Conservation (phyloP, 2,329 filamentous ascomycete genomes). For the Harringtonia lauricola region DNA sequence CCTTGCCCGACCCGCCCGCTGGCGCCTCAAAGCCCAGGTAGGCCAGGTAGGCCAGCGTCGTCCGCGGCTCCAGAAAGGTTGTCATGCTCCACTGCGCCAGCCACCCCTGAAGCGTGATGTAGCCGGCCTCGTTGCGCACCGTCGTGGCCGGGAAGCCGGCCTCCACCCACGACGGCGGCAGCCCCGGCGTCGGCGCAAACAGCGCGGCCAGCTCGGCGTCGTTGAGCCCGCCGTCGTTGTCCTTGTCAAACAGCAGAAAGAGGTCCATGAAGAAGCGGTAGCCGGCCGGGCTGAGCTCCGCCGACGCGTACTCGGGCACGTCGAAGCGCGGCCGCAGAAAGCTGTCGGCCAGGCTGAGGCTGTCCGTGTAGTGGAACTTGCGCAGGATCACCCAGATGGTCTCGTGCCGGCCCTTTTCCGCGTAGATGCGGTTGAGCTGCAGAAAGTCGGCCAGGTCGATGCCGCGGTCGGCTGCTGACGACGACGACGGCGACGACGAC, state of each 20-base stretch:
- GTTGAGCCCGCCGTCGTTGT: slow-evolving; percentile 91
- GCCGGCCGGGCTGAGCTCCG: slow-evolving; percentile 84
- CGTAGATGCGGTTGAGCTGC: slow-evolving; percentile 88
- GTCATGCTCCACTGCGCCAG: slow-evolving; percentile 99
- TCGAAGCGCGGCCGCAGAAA: slow-evolving; percentile 93
- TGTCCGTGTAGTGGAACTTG: slow-evolving; percentile 94
- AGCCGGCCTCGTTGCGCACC: slow-evolving; percentile 85
- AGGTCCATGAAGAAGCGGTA: slow-evolving; percentile 95
- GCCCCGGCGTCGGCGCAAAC: slow-evolving; percentile 85
- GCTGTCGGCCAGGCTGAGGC: slow-evolving; percentile 77
- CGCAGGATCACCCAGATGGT: slow-evolving; percentile 96
- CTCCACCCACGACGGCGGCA: slow-evolving; percentile 79
- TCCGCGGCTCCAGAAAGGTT: slow-evolving; percentile 90
- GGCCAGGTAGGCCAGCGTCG: slow-evolving; percentile 88
- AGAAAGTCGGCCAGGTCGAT: slow-evolving; percentile 79
- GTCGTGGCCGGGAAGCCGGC: slow-evolving; percentile 87
- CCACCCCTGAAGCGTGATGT: slow-evolving; percentile 96
- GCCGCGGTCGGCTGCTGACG: slow-evolving; percentile 53
- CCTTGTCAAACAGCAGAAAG: slow-evolving; percentile 90
- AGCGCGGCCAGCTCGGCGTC: slow-evolving; percentile 73
- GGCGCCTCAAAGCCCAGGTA: slow-evolving; percentile 88
- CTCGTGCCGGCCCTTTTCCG: slow-evolving; percentile 93
- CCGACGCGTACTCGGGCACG: slow-evolving; percentile 82
- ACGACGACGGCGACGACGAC: slow-evolving; percentile 16
- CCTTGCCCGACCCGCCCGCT: slow-evolving; percentile 25